Evolutionary conservation across 106 monocot genomes (phyloP).

Genomic region (Dioscorea dumetorum): DNA sequence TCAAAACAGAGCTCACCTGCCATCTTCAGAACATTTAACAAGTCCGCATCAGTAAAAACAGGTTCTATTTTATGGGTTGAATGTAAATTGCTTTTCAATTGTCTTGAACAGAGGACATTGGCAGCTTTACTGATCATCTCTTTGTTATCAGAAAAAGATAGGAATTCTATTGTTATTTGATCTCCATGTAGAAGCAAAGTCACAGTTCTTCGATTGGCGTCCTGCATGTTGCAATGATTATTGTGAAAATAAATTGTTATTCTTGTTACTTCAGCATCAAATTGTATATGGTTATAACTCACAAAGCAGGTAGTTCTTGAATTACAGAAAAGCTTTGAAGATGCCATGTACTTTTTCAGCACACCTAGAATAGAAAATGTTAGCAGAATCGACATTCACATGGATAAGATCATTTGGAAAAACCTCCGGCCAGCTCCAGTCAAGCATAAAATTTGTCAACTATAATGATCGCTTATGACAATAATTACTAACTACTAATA

Average conservation of each 20-base stretch:
- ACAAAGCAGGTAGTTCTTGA: constrained; percentile 16
- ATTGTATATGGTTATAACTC: constrained; percentile 2
- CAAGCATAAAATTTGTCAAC: no score
- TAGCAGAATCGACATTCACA: neutral
- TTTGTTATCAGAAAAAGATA: constrained; percentile 72
- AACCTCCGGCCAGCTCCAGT: no score
- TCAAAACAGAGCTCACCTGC: constrained; percentile 37
- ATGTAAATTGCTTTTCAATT: constrained; percentile 23
- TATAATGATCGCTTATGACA: no score
- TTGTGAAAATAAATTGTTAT: neutral
- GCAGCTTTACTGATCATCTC: constrained; percentile 72
- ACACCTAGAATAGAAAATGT: constrained; percentile 42
- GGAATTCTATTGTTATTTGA: constrained; percentile 47
- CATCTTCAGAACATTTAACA: constrained; percentile 50
- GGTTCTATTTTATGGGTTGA: constrained; percentile 11
- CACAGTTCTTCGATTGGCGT: constrained; percentile 15
- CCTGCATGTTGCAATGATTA: constrained; percentile 16
- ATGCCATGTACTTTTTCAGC: constrained; percentile 50
- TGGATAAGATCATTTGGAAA: neutral
- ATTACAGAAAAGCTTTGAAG: constrained; percentile 10
- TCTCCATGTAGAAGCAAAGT: constrained; percentile 14
- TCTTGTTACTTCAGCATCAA: neutral
- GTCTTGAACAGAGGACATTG: constrained; percentile 53
- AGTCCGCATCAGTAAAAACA: constrained; percentile 57
- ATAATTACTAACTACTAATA: no score